Evolutionary conservation across 768 basidiomycete species (phyloP).

Genomic region (Chiua virens): DNA sequence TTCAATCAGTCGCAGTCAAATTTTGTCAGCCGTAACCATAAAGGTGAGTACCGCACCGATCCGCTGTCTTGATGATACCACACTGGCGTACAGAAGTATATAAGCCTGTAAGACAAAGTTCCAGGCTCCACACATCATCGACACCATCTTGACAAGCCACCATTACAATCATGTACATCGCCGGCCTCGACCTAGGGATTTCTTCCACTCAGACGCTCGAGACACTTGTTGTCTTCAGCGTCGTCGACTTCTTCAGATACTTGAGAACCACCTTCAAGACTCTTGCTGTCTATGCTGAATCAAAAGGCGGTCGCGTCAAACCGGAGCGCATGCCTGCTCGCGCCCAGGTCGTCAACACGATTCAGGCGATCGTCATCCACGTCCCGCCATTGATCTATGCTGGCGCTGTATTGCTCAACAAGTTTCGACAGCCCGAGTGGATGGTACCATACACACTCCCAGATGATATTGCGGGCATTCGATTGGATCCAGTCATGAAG

Average conservation of each 20-base stretch:
- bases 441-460: constrained; percentile 16
- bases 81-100: too few species aligned
- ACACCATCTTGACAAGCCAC: not conserved
- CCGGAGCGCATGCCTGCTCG: constrained; percentile 5
- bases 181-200: not conserved
- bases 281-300: not conserved
- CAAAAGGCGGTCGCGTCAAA: constrained; percentile 15
- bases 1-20: too few species aligned
- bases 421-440: constrained; percentile 29
- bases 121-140: too few species aligned
- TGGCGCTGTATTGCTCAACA: constrained; percentile 17
- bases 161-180: constrained; percentile 3
- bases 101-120: too few species aligned
- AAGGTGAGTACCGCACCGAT: not conserved
- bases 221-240: constrained; percentile 1
- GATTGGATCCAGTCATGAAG: constrained; percentile 4
- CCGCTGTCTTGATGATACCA: not conserved
- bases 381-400: constrained; percentile 21
- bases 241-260: constrained; percentile 3
- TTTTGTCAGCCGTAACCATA: too few species aligned
- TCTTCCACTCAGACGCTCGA: constrained; percentile 8
- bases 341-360: constrained; percentile 19
- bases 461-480: not conserved
- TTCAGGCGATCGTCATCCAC: constrained; percentile 13
- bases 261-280: not conserved